Evolutionary conservation across 2,329 filamentous ascomycete genomes (phyloP).

Genomic region (Botrytis paeoniae): DNA sequence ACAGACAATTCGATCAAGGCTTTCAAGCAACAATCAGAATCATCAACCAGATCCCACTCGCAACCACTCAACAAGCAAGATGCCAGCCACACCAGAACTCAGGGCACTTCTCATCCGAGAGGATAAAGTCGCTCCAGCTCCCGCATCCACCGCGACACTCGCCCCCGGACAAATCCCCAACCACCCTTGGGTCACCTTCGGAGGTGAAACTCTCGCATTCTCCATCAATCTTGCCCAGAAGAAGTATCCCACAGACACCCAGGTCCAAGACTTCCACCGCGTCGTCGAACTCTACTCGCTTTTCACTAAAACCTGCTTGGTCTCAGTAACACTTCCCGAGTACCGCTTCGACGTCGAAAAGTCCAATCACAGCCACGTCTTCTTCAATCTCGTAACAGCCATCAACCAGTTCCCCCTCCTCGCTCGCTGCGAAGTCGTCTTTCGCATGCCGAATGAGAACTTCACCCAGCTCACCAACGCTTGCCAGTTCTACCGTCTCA

Average conservation of each 20-base stretch:
- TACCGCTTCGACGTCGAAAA: not conserved
- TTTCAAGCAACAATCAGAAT: conserved; percentile 5
- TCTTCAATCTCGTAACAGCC: not conserved
- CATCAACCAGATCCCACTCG: not conserved
- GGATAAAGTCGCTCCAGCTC: not conserved
- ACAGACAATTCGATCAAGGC: not conserved
- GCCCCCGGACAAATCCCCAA: not conserved
- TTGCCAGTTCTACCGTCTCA: not conserved
- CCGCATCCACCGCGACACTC: not conserved
- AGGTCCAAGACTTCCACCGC: not conserved
- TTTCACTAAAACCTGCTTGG: conserved; percentile 2
- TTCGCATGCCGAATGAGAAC: not conserved
- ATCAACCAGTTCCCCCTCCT: not conserved
- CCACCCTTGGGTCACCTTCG: conserved; percentile 1
- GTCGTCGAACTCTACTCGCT: not conserved
- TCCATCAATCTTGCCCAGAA: not conserved
- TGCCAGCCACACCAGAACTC: not conserved
- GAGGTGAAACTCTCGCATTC: not conserved
- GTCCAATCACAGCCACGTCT: not conserved
- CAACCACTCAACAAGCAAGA: not conserved
- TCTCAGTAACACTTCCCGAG: not conserved
- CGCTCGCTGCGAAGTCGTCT: not conserved
- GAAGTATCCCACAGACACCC: not conserved
- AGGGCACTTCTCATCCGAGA: not conserved
- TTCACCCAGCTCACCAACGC: not conserved